Conservation (phyloP, 2,329 filamentous ascomycete genomes). For the Lasiodiplodia sp. region DNA sequence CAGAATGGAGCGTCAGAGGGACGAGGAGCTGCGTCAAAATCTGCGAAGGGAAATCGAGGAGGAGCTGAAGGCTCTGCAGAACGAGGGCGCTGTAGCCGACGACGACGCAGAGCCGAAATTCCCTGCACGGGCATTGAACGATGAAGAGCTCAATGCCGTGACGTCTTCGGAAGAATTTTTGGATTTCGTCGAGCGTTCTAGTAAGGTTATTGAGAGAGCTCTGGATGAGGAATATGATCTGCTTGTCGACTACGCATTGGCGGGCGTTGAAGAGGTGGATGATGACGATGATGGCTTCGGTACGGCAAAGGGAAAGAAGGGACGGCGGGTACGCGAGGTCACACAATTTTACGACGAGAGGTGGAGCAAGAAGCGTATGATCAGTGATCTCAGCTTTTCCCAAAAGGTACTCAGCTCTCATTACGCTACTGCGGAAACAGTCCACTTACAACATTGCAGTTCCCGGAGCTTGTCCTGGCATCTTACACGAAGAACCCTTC, state of each 20-base stretch:
- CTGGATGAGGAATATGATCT: slow-evolving; percentile 93
- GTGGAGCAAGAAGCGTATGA: slow-evolving; percentile 97
- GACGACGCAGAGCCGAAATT: slow-evolving; percentile 61
- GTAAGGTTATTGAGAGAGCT: slow-evolving; percentile 95
- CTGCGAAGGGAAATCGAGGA: slow-evolving; percentile 91
- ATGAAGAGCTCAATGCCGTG: slow-evolving; percentile 88
- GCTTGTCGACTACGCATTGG: slow-evolving; percentile 89
- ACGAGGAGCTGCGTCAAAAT: slow-evolving; percentile 87
- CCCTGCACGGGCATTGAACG: slow-evolving; percentile 78
- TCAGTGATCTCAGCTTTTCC: slow-evolving; percentile 94
- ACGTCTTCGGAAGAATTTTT: slow-evolving; percentile 92
- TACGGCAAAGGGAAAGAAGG: slow-evolving; percentile 73
- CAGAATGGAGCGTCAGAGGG: slow-evolving; percentile 78
- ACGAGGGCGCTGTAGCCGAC: slow-evolving; percentile 46
- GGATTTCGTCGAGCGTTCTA: slow-evolving; percentile 93
- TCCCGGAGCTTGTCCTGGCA: slow-evolving; percentile 88
- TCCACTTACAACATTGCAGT: slow-evolving; percentile 55
- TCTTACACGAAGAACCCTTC: slow-evolving; percentile 98
- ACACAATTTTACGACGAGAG: slow-evolving; percentile 93
- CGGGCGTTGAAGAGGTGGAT: slow-evolving; percentile 76
- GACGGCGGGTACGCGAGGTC: slow-evolving; percentile 81
- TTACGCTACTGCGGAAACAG: not conserved
- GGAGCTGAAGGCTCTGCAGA: slow-evolving; percentile 75
- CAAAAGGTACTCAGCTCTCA: slow-evolving; percentile 67
- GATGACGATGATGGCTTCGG: slow-evolving; percentile 80